These are phyloP conservation scores for Lactifluus piperatus DNA, from an alignment of 768 basidiomycete species.

Conservation along the genomic window DNA sequence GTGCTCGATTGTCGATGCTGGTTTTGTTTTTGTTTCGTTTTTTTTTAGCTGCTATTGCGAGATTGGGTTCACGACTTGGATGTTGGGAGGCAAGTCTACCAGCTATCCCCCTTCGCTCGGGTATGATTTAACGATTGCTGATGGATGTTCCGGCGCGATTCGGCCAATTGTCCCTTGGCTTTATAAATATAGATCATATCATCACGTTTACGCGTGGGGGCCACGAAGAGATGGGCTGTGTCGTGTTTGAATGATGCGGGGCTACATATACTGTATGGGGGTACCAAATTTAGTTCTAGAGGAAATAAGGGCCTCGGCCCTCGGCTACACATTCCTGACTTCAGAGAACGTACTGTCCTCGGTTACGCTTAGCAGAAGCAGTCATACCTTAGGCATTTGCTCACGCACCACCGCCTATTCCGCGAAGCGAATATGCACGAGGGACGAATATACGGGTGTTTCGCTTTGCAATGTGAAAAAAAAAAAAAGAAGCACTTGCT, in stretches of 20 bases:
- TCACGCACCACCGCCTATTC: too few relatives aligned
- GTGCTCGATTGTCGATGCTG: too few relatives aligned
- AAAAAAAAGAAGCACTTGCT: too few relatives aligned
- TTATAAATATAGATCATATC: conserved; percentile 52
- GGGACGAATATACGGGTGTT: too few relatives aligned
- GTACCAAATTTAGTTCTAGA: too few relatives aligned
- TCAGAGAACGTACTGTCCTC: too few relatives aligned
- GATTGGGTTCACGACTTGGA: neutral
- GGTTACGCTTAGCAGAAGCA: too few relatives aligned
- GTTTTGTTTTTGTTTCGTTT: neutral
- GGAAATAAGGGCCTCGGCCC: too few relatives aligned
- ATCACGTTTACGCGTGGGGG: conserved; percentile 60
- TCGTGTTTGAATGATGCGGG: conserved; percentile 24
- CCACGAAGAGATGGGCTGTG: conserved; percentile 47
- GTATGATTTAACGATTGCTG: neutral
- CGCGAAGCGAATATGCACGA: too few relatives aligned
- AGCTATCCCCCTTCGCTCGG: neutral
- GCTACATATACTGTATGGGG: too few relatives aligned
- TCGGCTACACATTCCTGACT: neutral
- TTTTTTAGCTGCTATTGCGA: conserved; percentile 1
- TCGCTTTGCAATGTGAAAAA: too few relatives aligned
- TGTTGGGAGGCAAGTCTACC: neutral
- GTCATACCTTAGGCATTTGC: too few relatives aligned
- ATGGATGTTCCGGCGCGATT: neutral
- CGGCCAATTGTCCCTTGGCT: neutral